Conservation (phyloP, 2,329 filamentous ascomycete species). For the Ceratocystis huliohia region DNA sequence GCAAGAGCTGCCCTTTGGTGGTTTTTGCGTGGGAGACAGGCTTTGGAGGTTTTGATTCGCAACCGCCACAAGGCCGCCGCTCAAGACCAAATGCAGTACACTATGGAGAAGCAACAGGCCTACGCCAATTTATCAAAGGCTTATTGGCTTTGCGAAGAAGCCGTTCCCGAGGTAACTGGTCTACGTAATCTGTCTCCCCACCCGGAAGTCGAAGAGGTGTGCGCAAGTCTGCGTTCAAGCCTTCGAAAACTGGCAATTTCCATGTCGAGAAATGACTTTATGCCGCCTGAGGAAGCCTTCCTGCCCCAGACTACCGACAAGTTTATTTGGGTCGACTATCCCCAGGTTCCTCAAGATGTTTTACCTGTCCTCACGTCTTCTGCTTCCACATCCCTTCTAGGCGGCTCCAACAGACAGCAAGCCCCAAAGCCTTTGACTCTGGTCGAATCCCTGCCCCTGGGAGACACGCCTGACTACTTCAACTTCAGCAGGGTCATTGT, state of each 20-base stretch:
- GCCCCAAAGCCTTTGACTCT: conserved; percentile 36
- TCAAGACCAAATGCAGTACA: conserved; percentile 42
- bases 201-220: conserved; percentile 39
- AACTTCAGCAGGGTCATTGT: conserved; percentile 68
- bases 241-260: conserved; percentile 64
- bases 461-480: conserved; percentile 62
- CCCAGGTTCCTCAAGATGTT: conserved; percentile 58
- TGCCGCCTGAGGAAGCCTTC: conserved; percentile 55
- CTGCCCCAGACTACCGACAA: conserved; percentile 71
- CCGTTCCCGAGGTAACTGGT: conserved; percentile 38
- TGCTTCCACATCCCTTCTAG: conserved; percentile 32
- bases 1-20: conserved; percentile 71
- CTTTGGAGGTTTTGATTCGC: conserved; percentile 59
- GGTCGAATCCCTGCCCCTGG: conserved; percentile 58
- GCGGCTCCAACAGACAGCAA: conserved; percentile 35
- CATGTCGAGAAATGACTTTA: conserved; percentile 70
- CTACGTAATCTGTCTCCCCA: conserved; percentile 33
- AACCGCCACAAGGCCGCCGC: conserved; percentile 40
- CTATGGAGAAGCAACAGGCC: conserved; percentile 55
- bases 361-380: conserved; percentile 48
- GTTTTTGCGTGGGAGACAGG: conserved; percentile 70
- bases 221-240: conserved; percentile 47
- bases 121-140: conserved; percentile 77
- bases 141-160: conserved; percentile 60
- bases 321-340: conserved; percentile 70